Percentiles rank a stretch among this genome's conserved stretches.
Conservation (phyloP, 306 rosid genomes). For the Erythrophleum fordii region DNA sequence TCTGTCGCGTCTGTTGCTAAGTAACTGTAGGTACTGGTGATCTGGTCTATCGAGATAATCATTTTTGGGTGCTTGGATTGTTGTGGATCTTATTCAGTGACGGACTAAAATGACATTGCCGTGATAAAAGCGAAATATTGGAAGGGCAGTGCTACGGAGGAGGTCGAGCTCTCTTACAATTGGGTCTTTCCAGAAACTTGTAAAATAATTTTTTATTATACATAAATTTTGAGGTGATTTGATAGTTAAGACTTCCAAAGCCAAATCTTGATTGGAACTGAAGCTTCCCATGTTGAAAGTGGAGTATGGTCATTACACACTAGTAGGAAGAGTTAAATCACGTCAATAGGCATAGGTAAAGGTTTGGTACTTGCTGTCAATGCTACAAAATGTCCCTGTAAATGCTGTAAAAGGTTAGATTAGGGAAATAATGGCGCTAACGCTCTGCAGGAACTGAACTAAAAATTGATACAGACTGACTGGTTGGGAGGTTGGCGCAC, state of each 20-base stretch:
- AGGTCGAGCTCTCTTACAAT: background rate
- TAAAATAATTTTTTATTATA: background rate
- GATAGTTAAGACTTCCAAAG: background rate
- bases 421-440: background rate
- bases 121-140: slow-evolving; percentile 42
- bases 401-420: slow-evolving; percentile 13
- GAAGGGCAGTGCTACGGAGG: background rate
- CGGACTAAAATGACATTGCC: slow-evolving; percentile 40
- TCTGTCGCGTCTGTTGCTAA: slow-evolving; percentile 7
- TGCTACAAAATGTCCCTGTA: background rate
- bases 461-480: slow-evolving; percentile 29
- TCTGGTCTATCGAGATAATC: slow-evolving; percentile 34
- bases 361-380: slow-evolving; percentile 28
- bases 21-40: slow-evolving; percentile 35
- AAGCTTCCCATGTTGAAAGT: slow-evolving; percentile 36
- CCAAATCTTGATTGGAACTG: background rate
- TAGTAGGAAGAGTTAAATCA: slow-evolving; percentile 35
- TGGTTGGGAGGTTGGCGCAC: slow-evolving; percentile 41
- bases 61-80: slow-evolving; percentile 47
- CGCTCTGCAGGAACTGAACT: background rate
- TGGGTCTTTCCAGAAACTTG: background rate
- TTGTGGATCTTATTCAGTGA: slow-evolving; percentile 50
- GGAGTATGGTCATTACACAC: slow-evolving; percentile 32
- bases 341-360: slow-evolving; percentile 10
- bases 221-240: background rate